phyloP scores from a whole-genome alignment of 495 filamentous ascomycete genomes.

The Amphirosellinia nigrospora region DNA sequence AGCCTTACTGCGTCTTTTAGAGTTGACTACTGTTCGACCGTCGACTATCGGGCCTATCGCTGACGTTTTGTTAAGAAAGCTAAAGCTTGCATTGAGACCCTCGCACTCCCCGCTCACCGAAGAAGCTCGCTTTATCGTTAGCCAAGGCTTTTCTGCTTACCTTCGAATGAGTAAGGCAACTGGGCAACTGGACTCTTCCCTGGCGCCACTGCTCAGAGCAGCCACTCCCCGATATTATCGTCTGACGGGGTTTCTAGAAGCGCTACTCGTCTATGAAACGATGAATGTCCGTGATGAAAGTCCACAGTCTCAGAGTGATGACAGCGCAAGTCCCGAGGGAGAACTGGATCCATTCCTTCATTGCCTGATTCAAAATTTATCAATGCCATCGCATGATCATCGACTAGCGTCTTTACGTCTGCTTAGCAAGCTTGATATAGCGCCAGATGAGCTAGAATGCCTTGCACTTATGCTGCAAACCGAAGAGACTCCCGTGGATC shows the following conservation, averaged over 20 bases:
- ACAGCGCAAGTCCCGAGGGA: conserved; percentile 48
- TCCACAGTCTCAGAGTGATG: conserved; percentile 36
- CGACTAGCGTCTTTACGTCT: conserved; percentile 74
- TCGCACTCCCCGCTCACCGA: conserved; percentile 60
- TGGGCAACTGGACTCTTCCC: conserved; percentile 55
- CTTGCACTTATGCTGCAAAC: conserved; percentile 67
- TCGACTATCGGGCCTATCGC: conserved; percentile 61
- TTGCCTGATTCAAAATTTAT: conserved; percentile 72
- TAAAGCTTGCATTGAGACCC: conserved; percentile 62
- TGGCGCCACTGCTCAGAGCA: conserved; percentile 64
- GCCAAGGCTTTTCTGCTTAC: conserved; percentile 61
- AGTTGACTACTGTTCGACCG: conserved; percentile 55
- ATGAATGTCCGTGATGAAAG: conserved; percentile 44
- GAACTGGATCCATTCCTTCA: conserved; percentile 62
- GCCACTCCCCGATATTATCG: conserved; percentile 67
- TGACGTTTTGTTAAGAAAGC: conserved; percentile 60
- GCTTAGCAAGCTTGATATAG: conserved; percentile 56
- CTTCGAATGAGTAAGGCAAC: conserved; percentile 55
- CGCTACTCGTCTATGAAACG: conserved; percentile 64
- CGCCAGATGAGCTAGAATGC: conserved; percentile 46
- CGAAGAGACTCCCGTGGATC: conserved; percentile 75
- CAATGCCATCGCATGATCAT: conserved; percentile 71
- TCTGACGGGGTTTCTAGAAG: conserved; percentile 70
- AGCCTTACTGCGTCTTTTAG: conserved; percentile 56
- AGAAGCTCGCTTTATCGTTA: conserved; percentile 63